Base-by-base conservation (phyloP, 2,329 filamentous ascomycete species). In the Penicillium paneum region DNA sequence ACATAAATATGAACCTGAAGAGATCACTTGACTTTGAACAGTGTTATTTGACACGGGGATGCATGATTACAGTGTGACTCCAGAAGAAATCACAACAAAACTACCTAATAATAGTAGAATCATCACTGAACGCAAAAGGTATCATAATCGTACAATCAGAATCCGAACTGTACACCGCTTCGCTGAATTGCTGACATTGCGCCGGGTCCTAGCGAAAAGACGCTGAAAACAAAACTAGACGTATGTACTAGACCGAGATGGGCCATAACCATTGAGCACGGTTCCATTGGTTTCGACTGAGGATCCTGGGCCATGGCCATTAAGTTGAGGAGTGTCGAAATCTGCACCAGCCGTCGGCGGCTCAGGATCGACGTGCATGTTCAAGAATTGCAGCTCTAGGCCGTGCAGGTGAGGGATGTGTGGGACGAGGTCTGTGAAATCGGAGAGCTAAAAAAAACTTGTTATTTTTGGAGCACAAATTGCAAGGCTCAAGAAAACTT, bases 371-470 rank as follows among this genome's bases (percentile, higher is more conserved):
- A 76, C 69, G 52, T 75, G 73, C 73, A 77, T 76, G 56, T 65
- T 67, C 36, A 71, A 54, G 29, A 74, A 67, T 34, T 73, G 67
- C 32, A 76, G 66, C 36, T 72, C 64, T 32, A 78, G 61, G 4
- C 71, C 74, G 32, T 76, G 67, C 17, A 80, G 72, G 63, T 80
- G 78, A 31, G 75, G 74, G 57, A 78, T 71, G 56, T 77, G 75
- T 26, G 76, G 76, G 43, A 79, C 72, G 35, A 79, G 72, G 55
- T 79, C 76, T 69, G 76, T 74, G 61, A 80, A 80, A 64, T 79
- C 78, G 40, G 77, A 77, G 47, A 79, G 72, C 76, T 78, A 55
- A 41, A 21, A 41, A 21, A 39, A 26, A 35, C 2, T 41, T 52
- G 52, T 64, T 52, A 64, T 56, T 34, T 13, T 11, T 12, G 17